Evolutionary conservation across 2,329 filamentous ascomycete genomes (phyloP).

Genomic region (Pyrenochaeta sp.): DNA sequence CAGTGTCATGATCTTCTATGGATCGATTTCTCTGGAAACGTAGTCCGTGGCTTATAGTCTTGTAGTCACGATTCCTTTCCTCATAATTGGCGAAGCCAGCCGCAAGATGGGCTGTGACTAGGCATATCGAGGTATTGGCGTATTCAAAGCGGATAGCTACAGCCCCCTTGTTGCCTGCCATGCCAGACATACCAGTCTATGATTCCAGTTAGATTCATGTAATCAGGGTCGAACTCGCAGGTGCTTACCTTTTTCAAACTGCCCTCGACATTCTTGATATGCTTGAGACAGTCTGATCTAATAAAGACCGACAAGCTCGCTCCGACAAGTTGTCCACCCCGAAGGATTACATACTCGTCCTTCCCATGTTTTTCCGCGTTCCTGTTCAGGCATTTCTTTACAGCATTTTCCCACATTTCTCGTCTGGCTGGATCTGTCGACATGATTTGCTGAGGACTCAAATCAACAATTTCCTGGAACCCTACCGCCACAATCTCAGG

Average conservation of each 20-base stretch:
- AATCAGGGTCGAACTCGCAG: neutral
- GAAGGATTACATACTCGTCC: conserved; percentile 85
- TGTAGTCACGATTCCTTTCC: conserved; percentile 92
- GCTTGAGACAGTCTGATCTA: conserved; percentile 75
- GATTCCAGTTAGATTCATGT: conserved; percentile 19
- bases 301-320: conserved; percentile 93
- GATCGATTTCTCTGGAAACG: conserved; percentile 89
- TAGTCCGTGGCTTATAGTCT: conserved; percentile 84
- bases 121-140: conserved; percentile 89
- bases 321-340: conserved; percentile 93
- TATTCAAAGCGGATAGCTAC: conserved; percentile 97
- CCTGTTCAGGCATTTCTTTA: conserved; percentile 78
- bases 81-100: conserved; percentile 97
- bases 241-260: conserved; percentile 80
- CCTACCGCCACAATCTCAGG: conserved; percentile 90
- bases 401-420: conserved; percentile 84
- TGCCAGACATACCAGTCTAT: conserved; percentile 88
- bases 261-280: conserved; percentile 97
- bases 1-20: conserved; percentile 89
- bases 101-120: conserved; percentile 95
- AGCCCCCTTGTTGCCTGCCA: conserved; percentile 97
- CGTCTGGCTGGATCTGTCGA: conserved; percentile 91
- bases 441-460: conserved; percentile 99
- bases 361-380: conserved; percentile 71
- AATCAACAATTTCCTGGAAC: conserved; percentile 97